These are phyloP conservation scores for Phytophthora agathidicida DNA, from an alignment of 352 stramenopile species.

Conservation along the genomic window DNA sequence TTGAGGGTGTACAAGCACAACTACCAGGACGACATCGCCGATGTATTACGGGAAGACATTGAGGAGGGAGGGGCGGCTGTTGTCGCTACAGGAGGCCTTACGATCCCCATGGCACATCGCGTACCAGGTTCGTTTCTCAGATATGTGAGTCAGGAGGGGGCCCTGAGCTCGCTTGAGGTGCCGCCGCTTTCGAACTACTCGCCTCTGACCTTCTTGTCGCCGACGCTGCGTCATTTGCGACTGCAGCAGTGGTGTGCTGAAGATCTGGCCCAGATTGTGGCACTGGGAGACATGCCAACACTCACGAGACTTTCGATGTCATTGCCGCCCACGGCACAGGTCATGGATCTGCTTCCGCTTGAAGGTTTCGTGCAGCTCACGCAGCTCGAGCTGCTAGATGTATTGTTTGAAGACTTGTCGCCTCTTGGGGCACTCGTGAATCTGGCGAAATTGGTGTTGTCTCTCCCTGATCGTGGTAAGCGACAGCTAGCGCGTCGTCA, in stretches of 20 bases:
- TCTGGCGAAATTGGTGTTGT: constrained; percentile 60
- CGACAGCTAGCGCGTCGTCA: constrained; percentile 48
- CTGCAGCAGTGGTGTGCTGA: constrained; percentile 51
- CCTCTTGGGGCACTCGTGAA: constrained; percentile 46
- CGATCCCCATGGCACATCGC: constrained; percentile 36
- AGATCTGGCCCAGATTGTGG: constrained; percentile 41
- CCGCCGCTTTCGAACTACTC: constrained; percentile 43
- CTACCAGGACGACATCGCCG: constrained; percentile 42
- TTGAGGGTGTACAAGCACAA: constrained; percentile 47
- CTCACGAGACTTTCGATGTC: constrained; percentile 44
- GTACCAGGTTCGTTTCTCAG: constrained; percentile 44
- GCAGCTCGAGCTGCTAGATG: constrained; percentile 56
- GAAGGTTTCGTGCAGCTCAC: constrained; percentile 47
- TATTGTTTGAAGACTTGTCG: constrained; percentile 55
- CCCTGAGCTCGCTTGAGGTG: constrained; percentile 39
- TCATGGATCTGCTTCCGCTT: constrained; percentile 49
- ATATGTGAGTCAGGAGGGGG: constrained; percentile 27
- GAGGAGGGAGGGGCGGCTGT: constrained; percentile 28
- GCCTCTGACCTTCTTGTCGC: constrained; percentile 26
- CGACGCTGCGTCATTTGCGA: constrained; percentile 42
- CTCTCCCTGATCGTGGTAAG: constrained; percentile 47
- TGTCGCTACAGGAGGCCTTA: constrained; percentile 28
- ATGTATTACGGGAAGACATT: constrained; percentile 35
- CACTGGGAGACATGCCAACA: constrained; percentile 30
- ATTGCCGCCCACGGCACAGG: constrained; percentile 38